These are phyloP conservation scores for Hirschioporus abietinus DNA, from an alignment of 768 basidiomycete genomes.

Conservation along the genomic window DNA sequence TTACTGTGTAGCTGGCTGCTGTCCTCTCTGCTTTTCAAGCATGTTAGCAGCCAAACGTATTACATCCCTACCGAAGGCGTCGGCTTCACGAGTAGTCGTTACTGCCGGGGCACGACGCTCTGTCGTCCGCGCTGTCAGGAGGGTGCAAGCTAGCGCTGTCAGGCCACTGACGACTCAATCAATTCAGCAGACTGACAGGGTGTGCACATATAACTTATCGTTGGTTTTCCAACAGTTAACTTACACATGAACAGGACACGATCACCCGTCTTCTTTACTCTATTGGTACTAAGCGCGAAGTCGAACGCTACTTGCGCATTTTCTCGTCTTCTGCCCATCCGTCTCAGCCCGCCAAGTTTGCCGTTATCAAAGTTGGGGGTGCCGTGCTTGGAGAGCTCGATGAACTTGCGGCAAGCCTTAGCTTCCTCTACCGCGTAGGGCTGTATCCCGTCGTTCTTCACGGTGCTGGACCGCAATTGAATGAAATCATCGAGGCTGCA, in stretches of 20 bases:
- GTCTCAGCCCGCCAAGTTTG: constrained; percentile 89
- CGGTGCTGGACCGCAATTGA: constrained; percentile 93
- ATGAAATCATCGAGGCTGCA: constrained; percentile 87
- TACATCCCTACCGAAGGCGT: neutral
- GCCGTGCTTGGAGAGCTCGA: constrained; percentile 90
- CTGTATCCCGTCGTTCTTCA: constrained; percentile 98
- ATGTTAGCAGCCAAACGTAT: neutral
- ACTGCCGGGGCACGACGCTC: neutral
- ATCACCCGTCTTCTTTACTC: constrained; percentile 96
- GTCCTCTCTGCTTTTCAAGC: neutral
- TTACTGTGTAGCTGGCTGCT: neutral
- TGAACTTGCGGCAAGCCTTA: constrained; percentile 90
- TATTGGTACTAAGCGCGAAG: constrained; percentile 94
- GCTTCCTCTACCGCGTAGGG: constrained; percentile 94
- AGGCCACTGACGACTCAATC: neutral
- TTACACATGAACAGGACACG: constrained; percentile 62
- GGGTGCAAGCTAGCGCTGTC: neutral
- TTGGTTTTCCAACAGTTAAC: neutral
- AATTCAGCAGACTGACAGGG: constrained; percentile 2
- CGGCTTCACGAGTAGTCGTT: neutral
- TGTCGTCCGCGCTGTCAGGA: neutral
- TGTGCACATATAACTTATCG: neutral
- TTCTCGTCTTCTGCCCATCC: constrained; percentile 92
- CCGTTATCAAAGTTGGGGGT: constrained; percentile 97
- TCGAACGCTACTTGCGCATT: constrained; percentile 96